These are phyloP conservation scores for Atkinsonella texensis DNA, from an alignment of 2,329 filamentous ascomycete species.

Conservation along the genomic window DNA sequence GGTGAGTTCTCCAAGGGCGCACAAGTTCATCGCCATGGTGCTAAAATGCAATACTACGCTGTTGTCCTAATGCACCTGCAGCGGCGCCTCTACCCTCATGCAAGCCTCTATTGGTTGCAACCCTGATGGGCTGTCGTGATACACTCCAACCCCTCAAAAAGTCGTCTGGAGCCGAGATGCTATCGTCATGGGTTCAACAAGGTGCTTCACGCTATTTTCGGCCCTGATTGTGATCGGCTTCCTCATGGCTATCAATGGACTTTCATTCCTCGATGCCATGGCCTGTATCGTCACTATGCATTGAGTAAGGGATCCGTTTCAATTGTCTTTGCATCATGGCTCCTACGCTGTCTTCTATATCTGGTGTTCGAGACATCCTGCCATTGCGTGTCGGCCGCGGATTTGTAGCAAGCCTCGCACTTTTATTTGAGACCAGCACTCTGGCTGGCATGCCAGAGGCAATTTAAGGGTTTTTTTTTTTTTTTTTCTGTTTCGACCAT, in stretches of 20 bases:
- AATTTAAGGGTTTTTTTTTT: not conserved
- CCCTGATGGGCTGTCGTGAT: not conserved
- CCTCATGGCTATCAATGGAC: too few relatives aligned
- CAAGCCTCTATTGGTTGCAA: slow-evolving; percentile 1
- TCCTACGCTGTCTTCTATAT: not conserved
- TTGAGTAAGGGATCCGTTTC: not conserved
- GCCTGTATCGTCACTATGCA: not conserved
- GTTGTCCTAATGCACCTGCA: slow-evolving; percentile 5
- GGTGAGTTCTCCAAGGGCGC: slow-evolving; percentile 4
- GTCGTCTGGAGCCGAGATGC: not conserved
- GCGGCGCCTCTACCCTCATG: not conserved
- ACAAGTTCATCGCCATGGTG: slow-evolving; percentile 3
- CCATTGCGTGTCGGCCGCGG: not conserved
- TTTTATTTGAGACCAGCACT: not conserved
- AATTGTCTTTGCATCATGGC: not conserved
- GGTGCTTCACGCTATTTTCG: not conserved
- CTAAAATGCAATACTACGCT: slow-evolving; percentile 4
- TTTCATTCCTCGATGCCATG: too few relatives aligned
- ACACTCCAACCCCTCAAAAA: not conserved
- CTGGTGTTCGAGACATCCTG: not conserved
- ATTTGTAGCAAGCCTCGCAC: not conserved
- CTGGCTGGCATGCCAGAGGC: not conserved
- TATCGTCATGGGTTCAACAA: not conserved
- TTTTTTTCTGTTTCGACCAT: not conserved
- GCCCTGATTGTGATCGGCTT: not conserved